Evolutionary conservation across 2,329 filamentous ascomycete genomes (phyloP).

Genomic region (Alternaria panax): DNA sequence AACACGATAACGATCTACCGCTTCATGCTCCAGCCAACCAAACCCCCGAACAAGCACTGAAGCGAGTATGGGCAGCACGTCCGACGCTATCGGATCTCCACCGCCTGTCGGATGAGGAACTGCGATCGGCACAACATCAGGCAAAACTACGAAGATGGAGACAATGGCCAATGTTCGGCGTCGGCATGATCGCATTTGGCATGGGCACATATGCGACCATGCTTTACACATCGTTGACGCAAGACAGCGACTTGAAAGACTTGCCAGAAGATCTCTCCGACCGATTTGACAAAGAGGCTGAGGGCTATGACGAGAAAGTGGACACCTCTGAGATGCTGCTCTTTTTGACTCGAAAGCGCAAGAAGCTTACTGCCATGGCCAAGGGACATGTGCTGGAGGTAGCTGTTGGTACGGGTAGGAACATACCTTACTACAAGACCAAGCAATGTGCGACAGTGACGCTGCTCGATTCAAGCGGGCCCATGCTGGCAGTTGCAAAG

Average conservation of each 20-base stretch:
- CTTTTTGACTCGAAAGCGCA: constrained; percentile 51
- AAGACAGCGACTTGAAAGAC: constrained; percentile 31
- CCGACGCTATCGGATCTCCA: constrained; percentile 35
- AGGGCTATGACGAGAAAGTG: constrained; percentile 58
- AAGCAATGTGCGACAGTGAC: constrained; percentile 54
- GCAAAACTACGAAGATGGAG: constrained; percentile 41
- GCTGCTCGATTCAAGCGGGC: constrained; percentile 56
- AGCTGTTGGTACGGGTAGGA: constrained; percentile 59
- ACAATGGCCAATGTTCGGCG: constrained; percentile 44
- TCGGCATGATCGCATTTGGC: constrained; percentile 46
- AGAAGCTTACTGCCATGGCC: constrained; percentile 51
- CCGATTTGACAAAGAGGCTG: constrained; percentile 56
- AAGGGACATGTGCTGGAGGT: constrained; percentile 59
- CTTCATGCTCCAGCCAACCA: constrained; percentile 18
- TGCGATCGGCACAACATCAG: constrained; percentile 33
- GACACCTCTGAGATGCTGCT: constrained; percentile 53
- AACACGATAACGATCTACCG: constrained; percentile 18
- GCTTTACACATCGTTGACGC: constrained; percentile 45
- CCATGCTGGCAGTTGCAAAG: constrained; percentile 58
- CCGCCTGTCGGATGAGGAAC: constrained; percentile 38
- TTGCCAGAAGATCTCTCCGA: constrained; percentile 53
- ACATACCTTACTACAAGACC: constrained; percentile 55
- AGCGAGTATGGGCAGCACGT: constrained; percentile 36
- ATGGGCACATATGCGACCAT: constrained; percentile 52
- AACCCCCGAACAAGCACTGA: constrained; percentile 26